Evolutionary conservation across 495 filamentous ascomycete genomes (phyloP), one percentile per base, ranked within the genome.

Genomic region (Friedmanniomyces simplex): DNA sequence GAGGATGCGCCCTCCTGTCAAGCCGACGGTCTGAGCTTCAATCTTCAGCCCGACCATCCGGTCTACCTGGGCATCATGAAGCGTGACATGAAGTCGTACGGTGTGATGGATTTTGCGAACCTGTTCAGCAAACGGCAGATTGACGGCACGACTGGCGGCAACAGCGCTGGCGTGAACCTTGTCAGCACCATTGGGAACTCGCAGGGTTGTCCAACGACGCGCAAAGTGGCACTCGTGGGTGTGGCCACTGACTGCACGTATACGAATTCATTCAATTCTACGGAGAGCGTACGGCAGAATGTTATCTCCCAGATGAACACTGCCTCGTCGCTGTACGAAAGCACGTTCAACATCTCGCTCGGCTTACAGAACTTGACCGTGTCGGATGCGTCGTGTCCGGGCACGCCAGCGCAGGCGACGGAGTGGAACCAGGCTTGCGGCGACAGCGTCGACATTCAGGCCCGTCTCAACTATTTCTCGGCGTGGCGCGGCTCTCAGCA

Each of bases 171-270:
- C 59, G 88, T 94, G 53, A 95, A 96, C 63, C 72, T 96, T 57
- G 77, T 76, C 30, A 77, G 71, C 25, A 88, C 80, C n/a, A 95
- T 98, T 64, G 93, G 91, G 26, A 81, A 79, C 46, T 86, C 84
- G 0, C 67, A 70, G 12, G 93, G 93, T 47, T 98, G 93, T 66
- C 94, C 94, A 43, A 82, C 77, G 7, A 91, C 88, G 5, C 82
- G 88, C 55, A 89, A 87, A 70, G 88, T 98, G 32, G 93, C 94
- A 7, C 72, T 97, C 57, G 82, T 98, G 22, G 93, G 93, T 13
- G 84, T 98, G 20, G 90, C 90, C 6, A 93, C 89, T 0, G 93
- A 98, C 69, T 98, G 93, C 74, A 82, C 79, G 8, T 96, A 96
- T 66, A 88, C 82, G 52, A 72, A 72, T 1, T 73, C 76, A 18